Base-by-base conservation (phyloP, 2,329 filamentous ascomycete species). In the Fusarium sp. region DNA sequence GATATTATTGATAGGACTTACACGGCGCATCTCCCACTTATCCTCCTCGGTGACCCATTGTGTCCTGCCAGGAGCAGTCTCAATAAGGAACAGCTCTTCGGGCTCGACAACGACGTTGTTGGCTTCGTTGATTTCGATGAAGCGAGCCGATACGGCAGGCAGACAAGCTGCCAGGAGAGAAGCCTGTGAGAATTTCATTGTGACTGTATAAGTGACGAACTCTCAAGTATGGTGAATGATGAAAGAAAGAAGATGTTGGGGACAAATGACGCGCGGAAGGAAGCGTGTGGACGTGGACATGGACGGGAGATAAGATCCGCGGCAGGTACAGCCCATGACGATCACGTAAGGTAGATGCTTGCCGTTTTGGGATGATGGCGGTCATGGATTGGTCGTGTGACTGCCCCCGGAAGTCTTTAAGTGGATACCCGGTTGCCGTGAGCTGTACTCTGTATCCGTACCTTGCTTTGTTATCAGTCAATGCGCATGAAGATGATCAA, bases 41-140 rank as follows among this genome's bases (percentile, higher is more conserved):
- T 98, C 90, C 37, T 97, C 93, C 76, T 98, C 95, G 0, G 93
- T 97, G 31, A 98, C 91, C 92, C 93, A 96, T 84, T 87, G 84
- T 25, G 90, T 94, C 78, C 95, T 86, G 58, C 92, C 93, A 6
- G 93, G 93, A n/a, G 88, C 87, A 26, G 96, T 85, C 83, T 98
- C 94, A 69, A 99, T 90, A 48, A 97, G 85, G 79, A 87, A 96
- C 73, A 71, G 70, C 65, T 78, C 75, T 34, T 75, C 71, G 48
- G 70, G 70, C 43, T 84, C 79, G 59, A 88, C 81, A 61, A 85
- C 79, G 67, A 88, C 80, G 68, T 83, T 83, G 73, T 88, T 80
- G 61, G 71, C 76, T 73, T 90, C 87, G 69, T 79, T 78, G 31
- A 80, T 72, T 75, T 89, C 85, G 73, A 89, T 77, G 72, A 88